Evolutionary conservation across 495 filamentous ascomycete species (phyloP), one percentile per base, ranked within the genome.

Genomic region (Penicillium salamii): DNA sequence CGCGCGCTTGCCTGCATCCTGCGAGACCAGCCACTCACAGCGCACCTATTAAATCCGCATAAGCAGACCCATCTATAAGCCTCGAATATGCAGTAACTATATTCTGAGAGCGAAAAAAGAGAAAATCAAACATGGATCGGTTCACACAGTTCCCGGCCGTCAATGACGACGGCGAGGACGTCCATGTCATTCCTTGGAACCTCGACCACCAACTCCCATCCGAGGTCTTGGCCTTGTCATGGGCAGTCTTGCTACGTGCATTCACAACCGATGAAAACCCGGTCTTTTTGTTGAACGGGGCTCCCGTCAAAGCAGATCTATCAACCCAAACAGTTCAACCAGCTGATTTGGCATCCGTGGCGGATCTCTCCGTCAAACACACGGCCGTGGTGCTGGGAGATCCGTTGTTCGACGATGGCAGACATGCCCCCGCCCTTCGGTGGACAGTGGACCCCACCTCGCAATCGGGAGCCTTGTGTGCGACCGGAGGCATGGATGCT

Each of bases 161-260:
- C 26, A 42, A 40, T 7, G 33, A 47, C 42, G 50, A 61, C 13
- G 49, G 55, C 26, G 32, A 54, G 46, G 57, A 47, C 38, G 36
- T 38, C 28, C 40, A 58, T 31, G 42, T 52, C 26, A 13, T 56
- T 34, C 43, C 51, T 42, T 67, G 63, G 56, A 49, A 49, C 21
- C 49, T 62, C 42, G 54, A 61, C 40, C 13, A 15, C 9, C 49
- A 32, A 34, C 47, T 66, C 36, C 50, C 65, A 5, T 23, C 52
- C 11, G 58, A 74, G 29, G 32, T 56, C 0, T 23, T 72, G 11
- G 58, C 68, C 6, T 35, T 69, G 31, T 61, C 67, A 31, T 78
- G 75, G 75, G 70, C 71, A 14, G 12, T 45, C 20, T 46, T 76
- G 8, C 57, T 78, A 18, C 63, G 57, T 20, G 65, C 69, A 12